These are phyloP conservation scores for Epichloe aotearoae DNA, from an alignment of 2,329 filamentous ascomycete genomes.

Conservation along the genomic window DNA sequence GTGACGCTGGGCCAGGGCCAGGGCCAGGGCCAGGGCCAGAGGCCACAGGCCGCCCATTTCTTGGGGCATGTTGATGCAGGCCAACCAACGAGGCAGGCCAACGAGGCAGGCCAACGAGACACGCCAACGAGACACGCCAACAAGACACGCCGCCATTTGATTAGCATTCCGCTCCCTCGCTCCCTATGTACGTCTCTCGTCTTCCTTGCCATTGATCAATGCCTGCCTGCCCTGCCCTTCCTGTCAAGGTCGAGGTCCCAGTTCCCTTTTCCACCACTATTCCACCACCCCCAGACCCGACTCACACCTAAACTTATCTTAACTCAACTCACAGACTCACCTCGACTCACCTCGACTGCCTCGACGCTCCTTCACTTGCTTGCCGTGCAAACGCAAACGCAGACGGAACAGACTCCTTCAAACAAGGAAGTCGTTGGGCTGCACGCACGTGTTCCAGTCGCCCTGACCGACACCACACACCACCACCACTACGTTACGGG, in stretches of 20 bases:
- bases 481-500: neutral
- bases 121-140: constrained; percentile 4
- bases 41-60: too few species aligned
- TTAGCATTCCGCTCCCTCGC: constrained; percentile 8
- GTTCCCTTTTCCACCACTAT: neutral
- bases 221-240: neutral
- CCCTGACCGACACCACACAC: neutral
- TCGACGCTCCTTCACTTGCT: neutral
- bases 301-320: too few species aligned
- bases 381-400: neutral
- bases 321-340: neutral
- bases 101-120: neutral
- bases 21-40: too few species aligned
- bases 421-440: neutral
- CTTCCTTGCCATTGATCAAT: neutral
- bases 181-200: neutral
- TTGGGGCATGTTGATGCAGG: too few species aligned
- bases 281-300: too few species aligned
- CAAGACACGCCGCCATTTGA: constrained; percentile 7
- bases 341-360: neutral
- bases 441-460: neutral
- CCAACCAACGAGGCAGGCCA: neutral
- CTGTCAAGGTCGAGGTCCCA: neutral
- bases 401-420: neutral
- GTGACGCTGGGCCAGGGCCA: neutral